Percentiles rank a stretch among this genome's conserved stretches.
These are phyloP conservation scores for Noccaea caerulescens DNA, from an alignment of 345 rosid species.

Conservation along the genomic window DNA sequence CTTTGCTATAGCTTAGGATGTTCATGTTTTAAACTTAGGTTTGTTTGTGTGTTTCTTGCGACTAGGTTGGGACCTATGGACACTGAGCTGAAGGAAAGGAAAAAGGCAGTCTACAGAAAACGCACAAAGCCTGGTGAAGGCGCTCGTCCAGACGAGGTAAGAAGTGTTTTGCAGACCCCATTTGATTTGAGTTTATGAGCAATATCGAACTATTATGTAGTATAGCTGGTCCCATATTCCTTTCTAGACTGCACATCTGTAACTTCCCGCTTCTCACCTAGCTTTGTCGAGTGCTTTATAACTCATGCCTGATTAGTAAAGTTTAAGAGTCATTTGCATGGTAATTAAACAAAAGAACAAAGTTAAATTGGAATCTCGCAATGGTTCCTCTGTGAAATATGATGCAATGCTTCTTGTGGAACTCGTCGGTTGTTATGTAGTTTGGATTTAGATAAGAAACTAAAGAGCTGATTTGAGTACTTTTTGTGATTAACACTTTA, in stretches of 20 bases:
- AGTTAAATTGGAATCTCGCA: not conserved
- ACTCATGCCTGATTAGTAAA: not conserved
- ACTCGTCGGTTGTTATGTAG: conserved; percentile 13
- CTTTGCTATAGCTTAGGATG: not conserved
- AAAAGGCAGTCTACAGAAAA: conserved; percentile 48
- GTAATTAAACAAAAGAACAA: too few relatives aligned
- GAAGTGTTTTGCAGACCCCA: conserved; percentile 14
- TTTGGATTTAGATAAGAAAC: not conserved
- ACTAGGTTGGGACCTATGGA: conserved; percentile 93
- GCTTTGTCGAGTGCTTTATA: not conserved
- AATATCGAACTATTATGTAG: not conserved
- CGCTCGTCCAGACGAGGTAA: conserved; percentile 79
- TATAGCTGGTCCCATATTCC: not conserved
- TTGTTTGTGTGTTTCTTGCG: not conserved
- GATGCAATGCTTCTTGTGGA: conserved; percentile 1
- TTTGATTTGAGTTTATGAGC: conserved; percentile 14
- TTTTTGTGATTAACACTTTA: not conserved
- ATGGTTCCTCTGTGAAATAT: conserved; percentile 12
- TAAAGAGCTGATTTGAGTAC: conserved; percentile 22
- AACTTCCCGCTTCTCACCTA: not conserved
- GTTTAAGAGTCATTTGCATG: too few relatives aligned
- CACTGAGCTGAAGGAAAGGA: conserved; percentile 71
- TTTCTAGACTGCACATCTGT: conserved; percentile 12
- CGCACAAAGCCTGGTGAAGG: conserved; percentile 60
- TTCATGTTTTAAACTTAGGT: conserved; percentile 8